phyloP scores from a whole-genome alignment of 352 stramenopile species.

The Discostella stelligera region DNA sequence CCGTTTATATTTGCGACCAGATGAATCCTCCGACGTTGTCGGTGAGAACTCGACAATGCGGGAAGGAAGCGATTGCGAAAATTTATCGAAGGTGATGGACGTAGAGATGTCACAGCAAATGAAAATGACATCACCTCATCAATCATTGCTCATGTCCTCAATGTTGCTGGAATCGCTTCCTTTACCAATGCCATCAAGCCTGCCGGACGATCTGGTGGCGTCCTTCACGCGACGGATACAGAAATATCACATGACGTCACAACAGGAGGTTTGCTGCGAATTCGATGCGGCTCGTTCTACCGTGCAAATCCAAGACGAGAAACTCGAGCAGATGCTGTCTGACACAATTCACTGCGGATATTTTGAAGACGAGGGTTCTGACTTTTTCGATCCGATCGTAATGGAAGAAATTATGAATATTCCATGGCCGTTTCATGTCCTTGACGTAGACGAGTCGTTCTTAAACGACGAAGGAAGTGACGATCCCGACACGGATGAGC shows the following conservation, averaged over 20 bases:
- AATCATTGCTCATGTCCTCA: conserved; percentile 49
- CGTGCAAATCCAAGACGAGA: conserved; percentile 22
- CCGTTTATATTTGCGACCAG: conserved; percentile 19
- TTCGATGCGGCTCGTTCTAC: neutral
- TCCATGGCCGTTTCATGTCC: conserved; percentile 52
- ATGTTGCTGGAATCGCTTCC: conserved; percentile 45
- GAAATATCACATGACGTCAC: conserved; percentile 24
- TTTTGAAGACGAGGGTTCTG: conserved; percentile 31
- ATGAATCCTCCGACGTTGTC: conserved; percentile 10
- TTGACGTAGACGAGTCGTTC: conserved; percentile 49
- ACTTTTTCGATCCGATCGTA: conserved; percentile 51
- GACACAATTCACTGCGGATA: conserved; percentile 51
- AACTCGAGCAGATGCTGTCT: conserved; percentile 32
- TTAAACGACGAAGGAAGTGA: conserved; percentile 26
- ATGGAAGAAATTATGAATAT: conserved; percentile 54
- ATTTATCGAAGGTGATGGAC: neutral
- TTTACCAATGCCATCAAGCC: conserved; percentile 35
- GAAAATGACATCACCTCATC: conserved; percentile 12
- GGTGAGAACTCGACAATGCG: conserved; percentile 9
- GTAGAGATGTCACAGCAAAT: neutral
- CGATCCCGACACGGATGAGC: conserved; percentile 19
- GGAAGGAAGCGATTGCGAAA: conserved; percentile 10
- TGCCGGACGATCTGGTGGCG: conserved; percentile 23
- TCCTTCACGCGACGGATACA: conserved; percentile 52
- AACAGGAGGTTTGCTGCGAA: neutral